Evolutionary conservation across 257 asterid genomes (phyloP), one percentile per base, ranked within the genome.

Genomic region (Datura wrightii): DNA sequence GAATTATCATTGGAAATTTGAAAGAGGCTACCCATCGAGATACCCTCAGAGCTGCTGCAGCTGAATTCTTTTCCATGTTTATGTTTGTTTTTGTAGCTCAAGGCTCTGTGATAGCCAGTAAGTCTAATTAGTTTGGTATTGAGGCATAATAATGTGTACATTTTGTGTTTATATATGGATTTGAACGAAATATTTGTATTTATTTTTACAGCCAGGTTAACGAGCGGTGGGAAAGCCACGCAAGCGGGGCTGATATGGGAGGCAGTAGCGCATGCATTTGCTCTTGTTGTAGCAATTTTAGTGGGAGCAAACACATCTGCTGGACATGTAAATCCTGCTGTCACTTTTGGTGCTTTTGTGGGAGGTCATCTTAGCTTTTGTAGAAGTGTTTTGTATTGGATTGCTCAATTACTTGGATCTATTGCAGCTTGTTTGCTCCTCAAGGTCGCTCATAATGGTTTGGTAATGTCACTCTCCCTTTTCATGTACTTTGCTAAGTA

Each of bases 61-160:
- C 97, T 2, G 97, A 94, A 91, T 94, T 94, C 89, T 87, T 94
- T 50, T 94, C 96, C 1, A 94, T 88, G 95, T 87, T 94, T 83
- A 92, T 94, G 69, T 94, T 94, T 81, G 96, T 94, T 18, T 94
- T 94, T 70, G 95, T 96, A 42, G 97, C 96, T 6, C 87, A 89
- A 84, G 97, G 97, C 84, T 92, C 96, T 11, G 95, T 94, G 91
- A 90, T 94, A 95, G 96, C 97, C 86, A 91, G 97, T 92, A 89
- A 85, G 87, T 67, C 46, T 54, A 18, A 56, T 31, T 56, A 0
- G 63, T 56, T 56, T 18, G 63, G 1, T 56, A 56, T 3, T 56
- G 63, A 56, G 63, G 31, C 10, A 3, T 56, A 13, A 6, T 56
- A 6, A 56, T 56, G 6, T 7, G 6, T 56, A 18, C 3, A 18